Base-by-base conservation (phyloP, 257 asterid species). In the Anisodus acutangulus region DNA sequence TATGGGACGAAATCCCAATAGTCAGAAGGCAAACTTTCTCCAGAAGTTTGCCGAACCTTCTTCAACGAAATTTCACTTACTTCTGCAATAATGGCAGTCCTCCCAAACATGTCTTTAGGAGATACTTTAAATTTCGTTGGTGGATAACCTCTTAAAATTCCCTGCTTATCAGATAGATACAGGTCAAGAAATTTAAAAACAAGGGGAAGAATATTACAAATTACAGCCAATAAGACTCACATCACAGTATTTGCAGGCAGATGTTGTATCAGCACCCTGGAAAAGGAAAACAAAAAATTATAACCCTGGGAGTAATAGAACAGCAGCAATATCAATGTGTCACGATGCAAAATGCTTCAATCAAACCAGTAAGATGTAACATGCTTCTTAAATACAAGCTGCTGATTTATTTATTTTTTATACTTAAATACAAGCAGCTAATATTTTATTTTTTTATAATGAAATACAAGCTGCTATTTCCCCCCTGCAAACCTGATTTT, bases 1-100 rank as follows among this genome's bases (percentile, higher is more conserved):
- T 88, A 79, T 81, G 96, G 96, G 78, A 97, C 88, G 79, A 95
- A 72, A 86, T 92, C 91, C 99, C 99, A 97, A 90, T 93, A 97
- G 88, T 95, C 98, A 82, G 92, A 82, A 82, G 98, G 92, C 81
- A 93, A 83, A 82, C 70, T 80, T 51, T 31, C 88, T 37, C 51
- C 80, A 5, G 82, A 70, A 87, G 80, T 70, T 63, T 76, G 80
- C 49, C 35, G 82, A 26, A 60, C 67, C 78, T 78, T 86, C 59
- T 31, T 72, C 54, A 85, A 45, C 83, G 78, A 45, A 41, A 78
- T 79, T 78, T 91, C 95, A 11, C 69, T 84, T 54, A 90, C 92
- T 87, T 97, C 98, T 0, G 93, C 99, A 8, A 92, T 86, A 85
- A 97, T 90, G 74, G 97, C 95, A 79, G 91, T 93, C 90, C 86